Percentiles rank a stretch among this genome's conserved stretches.
Conservation (phyloP, 1,284 basidiomycete species). For the Apiotrichum siamense region DNA sequence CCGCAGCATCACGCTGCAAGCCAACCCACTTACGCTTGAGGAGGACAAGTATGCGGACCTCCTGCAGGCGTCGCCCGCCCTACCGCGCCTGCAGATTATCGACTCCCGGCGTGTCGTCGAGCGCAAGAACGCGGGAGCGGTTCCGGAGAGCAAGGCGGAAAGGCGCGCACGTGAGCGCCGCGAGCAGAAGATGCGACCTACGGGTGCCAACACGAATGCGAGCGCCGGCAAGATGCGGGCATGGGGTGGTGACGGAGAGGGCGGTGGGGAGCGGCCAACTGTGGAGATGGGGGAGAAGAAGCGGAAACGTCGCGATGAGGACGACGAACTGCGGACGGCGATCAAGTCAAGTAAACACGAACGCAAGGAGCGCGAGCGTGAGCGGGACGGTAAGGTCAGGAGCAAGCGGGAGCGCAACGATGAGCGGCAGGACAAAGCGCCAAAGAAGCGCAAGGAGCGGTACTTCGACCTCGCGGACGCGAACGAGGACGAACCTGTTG, state of each 20-base stretch:
- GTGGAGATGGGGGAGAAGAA: neutral
- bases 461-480: slow-evolving; percentile 1
- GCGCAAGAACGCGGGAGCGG: slow-evolving; percentile 32
- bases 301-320: slow-evolving; percentile 1
- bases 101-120: slow-evolving; percentile 42
- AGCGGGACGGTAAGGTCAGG: neutral
- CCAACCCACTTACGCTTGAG: slow-evolving; percentile 35
- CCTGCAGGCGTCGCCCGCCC: slow-evolving; percentile 24
- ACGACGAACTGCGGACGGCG: slow-evolving; percentile 2
- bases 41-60: slow-evolving; percentile 30
- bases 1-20: slow-evolving; percentile 35
- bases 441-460: slow-evolving; percentile 4
- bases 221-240: slow-evolving; percentile 26
- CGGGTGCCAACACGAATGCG: slow-evolving; percentile 28
- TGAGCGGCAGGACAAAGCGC: neutral
- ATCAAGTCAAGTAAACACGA: neutral
- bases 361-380: neutral
- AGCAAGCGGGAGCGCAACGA: neutral
- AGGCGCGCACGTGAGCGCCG: slow-evolving; percentile 21
- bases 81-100: slow-evolving; percentile 43
- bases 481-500: neutral
- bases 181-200: slow-evolving; percentile 31
- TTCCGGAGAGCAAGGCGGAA: slow-evolving; percentile 28
- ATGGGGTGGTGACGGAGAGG: slow-evolving; percentile 26
- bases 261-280: slow-evolving; percentile 1